Percentiles rank a stretch among this genome's conserved stretches.
Conservation (phyloP, 306 rosid genomes). For the Echinosophora koreensis region DNA sequence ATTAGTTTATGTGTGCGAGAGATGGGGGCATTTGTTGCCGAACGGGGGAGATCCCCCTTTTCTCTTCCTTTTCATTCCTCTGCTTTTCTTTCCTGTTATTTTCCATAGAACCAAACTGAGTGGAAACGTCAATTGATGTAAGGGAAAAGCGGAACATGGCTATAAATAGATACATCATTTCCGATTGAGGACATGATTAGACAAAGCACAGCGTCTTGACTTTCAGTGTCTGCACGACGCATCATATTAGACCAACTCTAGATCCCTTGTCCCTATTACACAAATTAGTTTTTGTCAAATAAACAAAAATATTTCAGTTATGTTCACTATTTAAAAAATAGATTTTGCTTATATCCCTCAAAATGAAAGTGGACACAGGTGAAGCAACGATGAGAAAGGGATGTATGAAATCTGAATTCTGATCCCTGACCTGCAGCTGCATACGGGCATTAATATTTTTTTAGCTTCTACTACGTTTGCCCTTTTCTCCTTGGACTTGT, state of each 20-base stretch:
- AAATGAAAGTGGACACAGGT: background rate
- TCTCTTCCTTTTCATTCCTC: too few relatives aligned
- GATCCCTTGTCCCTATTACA: background rate
- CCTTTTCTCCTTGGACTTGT: conserved; percentile 29
- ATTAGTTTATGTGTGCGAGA: too few relatives aligned
- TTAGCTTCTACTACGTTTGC: conserved; percentile 15
- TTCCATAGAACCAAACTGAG: too few relatives aligned
- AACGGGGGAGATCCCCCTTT: too few relatives aligned
- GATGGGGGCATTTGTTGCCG: too few relatives aligned
- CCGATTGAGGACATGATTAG: conserved; percentile 39
- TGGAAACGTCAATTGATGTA: too few relatives aligned
- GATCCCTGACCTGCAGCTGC: conserved; percentile 19
- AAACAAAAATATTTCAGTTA: background rate
- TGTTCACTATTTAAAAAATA: background rate
- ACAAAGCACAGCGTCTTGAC: conserved; percentile 36
- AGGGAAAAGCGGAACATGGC: too few relatives aligned
- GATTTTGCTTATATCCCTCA: background rate
- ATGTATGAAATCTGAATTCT: conserved; percentile 10
- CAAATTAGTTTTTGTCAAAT: background rate
- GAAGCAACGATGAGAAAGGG: background rate
- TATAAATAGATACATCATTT: conserved; percentile 42
- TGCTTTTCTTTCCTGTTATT: too few relatives aligned
- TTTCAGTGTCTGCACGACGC: conserved; percentile 41
- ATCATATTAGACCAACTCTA: conserved; percentile 1
- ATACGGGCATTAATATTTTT: conserved; percentile 7